These are phyloP conservation scores for Pythium monospermum DNA, from an alignment of 352 stramenopile species.

Conservation along the genomic window DNA sequence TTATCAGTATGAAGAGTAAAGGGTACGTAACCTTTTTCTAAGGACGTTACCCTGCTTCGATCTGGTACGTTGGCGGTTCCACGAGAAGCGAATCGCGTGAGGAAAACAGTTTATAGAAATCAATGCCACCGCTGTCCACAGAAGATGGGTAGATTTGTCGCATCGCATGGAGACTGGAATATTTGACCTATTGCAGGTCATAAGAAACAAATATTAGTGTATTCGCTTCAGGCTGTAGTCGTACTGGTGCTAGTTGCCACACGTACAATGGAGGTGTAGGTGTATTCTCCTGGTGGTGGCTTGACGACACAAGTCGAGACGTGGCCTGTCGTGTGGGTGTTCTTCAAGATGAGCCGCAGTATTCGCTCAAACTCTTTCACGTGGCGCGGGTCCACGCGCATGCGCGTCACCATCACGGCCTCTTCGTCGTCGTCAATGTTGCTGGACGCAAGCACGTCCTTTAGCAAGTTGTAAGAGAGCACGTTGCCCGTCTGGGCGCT, in stretches of 20 bases:
- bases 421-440: constrained; percentile 79
- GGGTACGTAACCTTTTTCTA: no score
- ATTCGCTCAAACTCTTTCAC: constrained; percentile 77
- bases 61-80: constrained; percentile 77
- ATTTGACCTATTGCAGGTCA: constrained; percentile 64
- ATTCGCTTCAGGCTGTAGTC: no score
- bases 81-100: constrained; percentile 70
- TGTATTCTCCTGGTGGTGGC: constrained; percentile 63
- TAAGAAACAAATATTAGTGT: background rate
- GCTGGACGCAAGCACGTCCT: constrained; percentile 66
- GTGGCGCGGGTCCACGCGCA: constrained; percentile 68
- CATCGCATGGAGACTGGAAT: constrained; percentile 68
- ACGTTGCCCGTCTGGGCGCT: constrained; percentile 32
- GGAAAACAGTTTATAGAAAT: constrained; percentile 78
- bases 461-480: constrained; percentile 70
- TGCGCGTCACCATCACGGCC: constrained; percentile 80
- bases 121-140: constrained; percentile 46
- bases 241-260: no score
- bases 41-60: constrained; percentile 79
- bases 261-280: constrained; percentile 80
- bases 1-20: background rate
- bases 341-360: constrained; percentile 77
- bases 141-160: constrained; percentile 67
- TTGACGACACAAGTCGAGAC: constrained; percentile 81
- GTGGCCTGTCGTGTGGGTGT: constrained; percentile 68